Base-by-base conservation (phyloP, 805 yeast genomes). In the Saccharomycopsis sp. region DNA sequence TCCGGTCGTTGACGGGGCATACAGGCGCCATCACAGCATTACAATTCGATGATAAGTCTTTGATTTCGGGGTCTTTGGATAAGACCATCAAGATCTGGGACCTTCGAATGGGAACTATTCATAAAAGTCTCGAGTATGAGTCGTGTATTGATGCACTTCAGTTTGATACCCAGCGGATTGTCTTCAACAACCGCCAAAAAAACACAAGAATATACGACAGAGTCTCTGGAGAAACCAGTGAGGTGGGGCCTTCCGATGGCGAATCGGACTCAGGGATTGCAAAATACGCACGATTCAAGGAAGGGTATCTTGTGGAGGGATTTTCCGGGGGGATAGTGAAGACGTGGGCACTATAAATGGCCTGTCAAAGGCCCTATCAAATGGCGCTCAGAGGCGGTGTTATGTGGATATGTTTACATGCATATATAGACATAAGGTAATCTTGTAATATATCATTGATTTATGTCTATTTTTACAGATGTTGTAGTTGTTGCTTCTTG, bases 71-170 rank as follows among this genome's bases (percentile, higher is more conserved):
- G 5, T 78, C 86, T 15, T 68, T 72, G 7, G 92, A 86, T 65
- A 72, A 86, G 54, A 80, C 85, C 22, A 76, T 86, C 2, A 75
- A 89, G 57, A 75, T 84, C 12, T 87, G 93, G 93, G 93, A 87
- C 68, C 70, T 87, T 49, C 74, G 93, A 62, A 83, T 82, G 0
- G 91, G 92, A 14, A 74, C 80, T 1, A 76, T 86, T 14, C 69
- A 76, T 44, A 85, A 84, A 64, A 82, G 86, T 0, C 82, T 82
- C 69, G 82, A 85, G 0, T 84, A 83, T 63, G 84, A 82, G 51
- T 68, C 78, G 1, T 81, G 86, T 1, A 78, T 86, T 20, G 68
- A 77, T 1, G 73, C 83, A 7, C 66, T 87, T 52, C 84, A 82
- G 62, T 84, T 87, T 67, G 91, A 86, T 65, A 66, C 76, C 3